Conservation (phyloP, 164 flowering plant species). For the Tetracentron sinense region DNA sequence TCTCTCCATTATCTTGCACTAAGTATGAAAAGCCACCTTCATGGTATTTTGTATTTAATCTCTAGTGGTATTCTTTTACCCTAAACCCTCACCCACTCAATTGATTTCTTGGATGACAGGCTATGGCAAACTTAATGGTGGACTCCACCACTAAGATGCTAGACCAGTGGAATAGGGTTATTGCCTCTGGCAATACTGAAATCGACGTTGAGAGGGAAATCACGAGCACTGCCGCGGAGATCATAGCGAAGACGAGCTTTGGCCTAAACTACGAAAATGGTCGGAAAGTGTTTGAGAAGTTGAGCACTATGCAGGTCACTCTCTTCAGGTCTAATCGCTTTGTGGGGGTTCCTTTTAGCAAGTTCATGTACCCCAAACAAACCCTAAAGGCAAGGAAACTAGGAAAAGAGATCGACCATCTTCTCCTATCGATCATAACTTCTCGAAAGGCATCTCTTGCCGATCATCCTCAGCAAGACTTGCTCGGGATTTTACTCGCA, state of each 20-base stretch:
- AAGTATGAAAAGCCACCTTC: too few relatives aligned
- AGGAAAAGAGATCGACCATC: slow-evolving; percentile 52
- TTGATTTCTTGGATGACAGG: slow-evolving; percentile 23
- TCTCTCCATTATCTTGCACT: neutral
- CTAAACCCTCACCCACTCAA: neutral
- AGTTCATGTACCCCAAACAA: slow-evolving; percentile 29
- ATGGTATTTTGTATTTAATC: too few relatives aligned
- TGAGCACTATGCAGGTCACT: slow-evolving; percentile 44
- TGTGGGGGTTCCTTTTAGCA: slow-evolving; percentile 58
- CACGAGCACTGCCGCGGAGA: slow-evolving; percentile 39
- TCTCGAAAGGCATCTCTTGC: slow-evolving; percentile 17
- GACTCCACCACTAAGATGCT: slow-evolving; percentile 43
- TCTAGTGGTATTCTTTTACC: too few relatives aligned
- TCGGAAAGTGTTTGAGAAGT: slow-evolving; percentile 33
- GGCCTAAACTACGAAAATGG: slow-evolving; percentile 41
- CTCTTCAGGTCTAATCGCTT: slow-evolving; percentile 48
- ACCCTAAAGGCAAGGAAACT: slow-evolving; percentile 36
- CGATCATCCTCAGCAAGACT: slow-evolving; percentile 18
- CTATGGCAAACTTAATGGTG: slow-evolving; percentile 47
- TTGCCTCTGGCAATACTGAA: slow-evolving; percentile 34
- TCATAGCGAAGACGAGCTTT: slow-evolving; percentile 54
- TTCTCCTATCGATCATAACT: slow-evolving; percentile 38
- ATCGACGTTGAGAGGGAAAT: slow-evolving; percentile 54
- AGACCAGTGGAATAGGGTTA: slow-evolving; percentile 32
- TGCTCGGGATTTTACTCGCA: slow-evolving; percentile 41